Conservation (phyloP, 148 eudicot species). For the Diospyros lotus region DNA sequence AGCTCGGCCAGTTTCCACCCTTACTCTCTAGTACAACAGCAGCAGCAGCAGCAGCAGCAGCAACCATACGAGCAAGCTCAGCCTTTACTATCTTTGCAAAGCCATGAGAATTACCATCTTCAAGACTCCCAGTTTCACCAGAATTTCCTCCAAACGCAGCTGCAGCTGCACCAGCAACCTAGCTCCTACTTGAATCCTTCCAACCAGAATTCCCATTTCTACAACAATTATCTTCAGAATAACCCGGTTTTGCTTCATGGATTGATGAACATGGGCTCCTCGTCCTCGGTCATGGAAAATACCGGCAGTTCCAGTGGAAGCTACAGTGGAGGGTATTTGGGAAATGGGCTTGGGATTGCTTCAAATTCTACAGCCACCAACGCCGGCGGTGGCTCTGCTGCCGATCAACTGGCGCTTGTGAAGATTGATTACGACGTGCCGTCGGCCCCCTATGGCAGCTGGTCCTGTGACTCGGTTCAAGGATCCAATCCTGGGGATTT, state of each 20-base stretch:
- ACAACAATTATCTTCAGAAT: slow-evolving; percentile 39
- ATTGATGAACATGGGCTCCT: slow-evolving; percentile 56
- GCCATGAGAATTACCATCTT: slow-evolving; percentile 42
- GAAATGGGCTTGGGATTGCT: slow-evolving; percentile 30
- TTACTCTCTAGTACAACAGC: slow-evolving; percentile 44
- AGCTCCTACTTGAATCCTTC: slow-evolving; percentile 16
- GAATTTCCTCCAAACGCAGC: slow-evolving; percentile 48
- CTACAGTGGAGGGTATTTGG: slow-evolving; percentile 39
- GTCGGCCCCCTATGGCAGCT: slow-evolving; percentile 46
- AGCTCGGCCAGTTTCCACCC: slow-evolving; percentile 38
- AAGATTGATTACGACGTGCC: slow-evolving; percentile 87
- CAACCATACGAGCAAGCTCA: slow-evolving; percentile 36
- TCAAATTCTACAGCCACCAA: slow-evolving; percentile 32
- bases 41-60: slow-evolving; percentile 13
- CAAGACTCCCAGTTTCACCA: slow-evolving; percentile 45
- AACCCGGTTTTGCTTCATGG: slow-evolving; percentile 81
- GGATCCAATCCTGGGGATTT: slow-evolving; percentile 59
- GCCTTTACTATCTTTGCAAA: slow-evolving; percentile 58
- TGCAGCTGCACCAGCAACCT: slow-evolving; percentile 39
- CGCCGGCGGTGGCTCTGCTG: slow-evolving; percentile 26
- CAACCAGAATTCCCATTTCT: slow-evolving; percentile 32
- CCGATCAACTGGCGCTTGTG: slow-evolving; percentile 54
- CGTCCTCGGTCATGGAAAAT: slow-evolving; percentile 45
- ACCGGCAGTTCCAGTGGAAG: slow-evolving; percentile 61
- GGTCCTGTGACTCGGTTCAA: slow-evolving; percentile 73